A percentile compares a stretch with the other conserved stretches of the same genome.
These are phyloP conservation scores for Pyrus bretschneideri DNA, from an alignment of 306 rosid species.

Conservation along the genomic window DNA sequence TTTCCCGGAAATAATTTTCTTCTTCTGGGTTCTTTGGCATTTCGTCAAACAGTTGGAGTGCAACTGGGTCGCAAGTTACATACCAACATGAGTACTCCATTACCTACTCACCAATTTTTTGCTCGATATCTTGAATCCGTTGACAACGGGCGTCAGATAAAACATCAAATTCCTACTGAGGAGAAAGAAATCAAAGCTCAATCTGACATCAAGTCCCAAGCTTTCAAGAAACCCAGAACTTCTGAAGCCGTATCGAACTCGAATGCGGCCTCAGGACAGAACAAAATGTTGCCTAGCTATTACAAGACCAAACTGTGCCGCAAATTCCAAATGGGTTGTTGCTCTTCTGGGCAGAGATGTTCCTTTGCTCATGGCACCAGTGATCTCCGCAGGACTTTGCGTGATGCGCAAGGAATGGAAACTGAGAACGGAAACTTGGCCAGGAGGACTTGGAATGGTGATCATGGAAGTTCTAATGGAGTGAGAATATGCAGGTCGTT, in stretches of 20 bases:
- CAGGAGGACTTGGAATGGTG: neutral
- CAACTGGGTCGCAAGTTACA: neutral
- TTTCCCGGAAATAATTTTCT: neutral
- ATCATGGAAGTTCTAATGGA: neutral
- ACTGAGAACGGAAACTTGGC: neutral
- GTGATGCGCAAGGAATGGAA: neutral
- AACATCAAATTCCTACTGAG: neutral
- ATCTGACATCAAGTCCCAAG: neutral
- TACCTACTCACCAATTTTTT: neutral
- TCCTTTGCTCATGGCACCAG: constrained; percentile 21
- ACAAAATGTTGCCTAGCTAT: neutral
- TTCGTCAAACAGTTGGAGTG: neutral
- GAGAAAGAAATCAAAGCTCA: neutral
- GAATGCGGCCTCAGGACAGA: neutral
- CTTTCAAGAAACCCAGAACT: constrained; percentile 4
- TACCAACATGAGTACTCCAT: neutral
- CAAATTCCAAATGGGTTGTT: constrained; percentile 19
- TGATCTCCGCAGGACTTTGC: constrained; percentile 15
- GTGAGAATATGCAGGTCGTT: constrained; percentile 26
- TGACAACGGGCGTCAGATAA: neutral
- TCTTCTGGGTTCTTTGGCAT: neutral
- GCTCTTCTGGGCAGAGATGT: constrained; percentile 18
- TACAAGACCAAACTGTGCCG: constrained; percentile 35
- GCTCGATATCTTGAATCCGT: neutral
- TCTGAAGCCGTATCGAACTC: neutral